Evolutionary conservation across 2,329 filamentous ascomycete genomes (phyloP), one percentile per base, ranked within the genome.

Genomic region (Hymenoscyphus fraxineus): DNA sequence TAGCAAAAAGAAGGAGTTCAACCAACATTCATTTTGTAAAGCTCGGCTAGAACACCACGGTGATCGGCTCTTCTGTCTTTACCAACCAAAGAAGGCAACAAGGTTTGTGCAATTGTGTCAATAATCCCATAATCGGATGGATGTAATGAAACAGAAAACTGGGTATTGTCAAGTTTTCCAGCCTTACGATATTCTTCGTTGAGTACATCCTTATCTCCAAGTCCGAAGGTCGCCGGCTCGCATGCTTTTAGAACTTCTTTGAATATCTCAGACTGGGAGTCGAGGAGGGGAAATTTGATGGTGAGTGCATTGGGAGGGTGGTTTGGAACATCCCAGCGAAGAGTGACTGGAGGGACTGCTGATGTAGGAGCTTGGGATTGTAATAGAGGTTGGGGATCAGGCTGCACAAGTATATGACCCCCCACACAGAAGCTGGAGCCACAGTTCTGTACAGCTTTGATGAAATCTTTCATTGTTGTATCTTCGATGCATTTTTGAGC

Each of bases 101-200:
- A 19, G 5, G 41, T 59, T 19, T 63, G 55, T 4, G 56, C 19
- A 27, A 63, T 59, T 1, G 61, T 54, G 27, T 63, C 61, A 15
- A 63, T 41, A 16, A 63, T 59, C 5, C 40, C 56, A 59, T 51
- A 39, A 54, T 80, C 74, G 4, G 83, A 81, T 0, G 83, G 84
- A 59, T 78, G 77, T 67, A 88, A 85, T 61, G 72, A 79, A 10
- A 77, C 79, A 0, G 73, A 77, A 61, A 87, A 87, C 0, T 72
- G 65, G 0, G 72, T 59, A 0, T 71, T 64, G 15, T 84, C 79
- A 19, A 87, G 69, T 70, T 84, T 82, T 0, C 73, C 72, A 0
- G 84, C 85, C 63, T 81, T 82, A 12, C 84, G 80, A 64, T 86
- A 85, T 0, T 72, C 70, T 60, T 82, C 79, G 63, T 88, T 83